These are phyloP conservation scores for Neckera pumila DNA, from an alignment of 225 moss, liverwort and hornwort genomes.

Conservation along the genomic window DNA sequence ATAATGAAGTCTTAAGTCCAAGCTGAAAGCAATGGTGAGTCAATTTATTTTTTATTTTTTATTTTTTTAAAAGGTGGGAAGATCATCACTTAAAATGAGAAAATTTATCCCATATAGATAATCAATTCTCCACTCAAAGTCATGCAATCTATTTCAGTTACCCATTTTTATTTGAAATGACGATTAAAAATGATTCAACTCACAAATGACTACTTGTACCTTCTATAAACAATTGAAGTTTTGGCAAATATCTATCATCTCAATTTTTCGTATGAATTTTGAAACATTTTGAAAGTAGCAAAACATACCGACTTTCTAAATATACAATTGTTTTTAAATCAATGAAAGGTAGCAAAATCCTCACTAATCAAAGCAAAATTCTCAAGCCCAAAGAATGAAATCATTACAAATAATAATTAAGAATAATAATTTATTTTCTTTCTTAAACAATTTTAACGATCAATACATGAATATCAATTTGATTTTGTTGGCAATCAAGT, in stretches of 20 bases:
- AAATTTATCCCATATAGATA: neutral
- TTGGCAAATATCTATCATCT: neutral
- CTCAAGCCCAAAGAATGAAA: fast-evolving
- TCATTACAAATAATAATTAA: no score
- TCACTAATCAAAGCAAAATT: neutral
- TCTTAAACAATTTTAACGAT: neutral
- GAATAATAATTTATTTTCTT: no score
- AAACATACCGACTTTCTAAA: neutral
- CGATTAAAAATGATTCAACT: neutral
- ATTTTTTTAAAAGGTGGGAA: fast-evolving
- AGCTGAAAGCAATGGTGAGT: no score
- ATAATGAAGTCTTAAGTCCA: no score
- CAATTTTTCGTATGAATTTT: neutral
- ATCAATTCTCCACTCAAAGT: no score
- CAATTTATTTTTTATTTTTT: no score
- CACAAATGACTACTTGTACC: no score
- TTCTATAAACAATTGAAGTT: neutral
- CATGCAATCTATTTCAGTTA: no score
- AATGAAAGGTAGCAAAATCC: neutral
- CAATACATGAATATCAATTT: neutral
- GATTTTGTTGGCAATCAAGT: neutral
- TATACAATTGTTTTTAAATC: fast-evolving
- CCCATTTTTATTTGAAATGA: neutral
- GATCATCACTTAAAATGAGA: neutral
- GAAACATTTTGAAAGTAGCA: neutral